phyloP scores from a whole-genome alignment of 257 asterid species.

The Solanum dulcamara region DNA sequence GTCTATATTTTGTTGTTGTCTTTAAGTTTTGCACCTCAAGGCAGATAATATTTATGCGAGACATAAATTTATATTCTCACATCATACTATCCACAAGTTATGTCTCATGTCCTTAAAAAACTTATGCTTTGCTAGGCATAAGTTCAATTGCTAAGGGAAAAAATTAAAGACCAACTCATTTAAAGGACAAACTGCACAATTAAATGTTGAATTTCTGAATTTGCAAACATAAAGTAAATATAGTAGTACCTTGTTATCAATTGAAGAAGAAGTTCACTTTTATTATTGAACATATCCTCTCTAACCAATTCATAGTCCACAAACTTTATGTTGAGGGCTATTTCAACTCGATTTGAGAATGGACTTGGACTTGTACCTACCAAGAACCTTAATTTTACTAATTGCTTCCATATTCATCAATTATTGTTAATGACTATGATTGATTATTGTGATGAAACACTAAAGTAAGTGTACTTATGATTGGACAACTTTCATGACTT shows the following conservation, averaged over 20 bases:
- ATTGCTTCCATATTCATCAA: conserved; percentile 1
- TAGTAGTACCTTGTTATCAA: conserved; percentile 13
- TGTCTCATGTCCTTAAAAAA: no score
- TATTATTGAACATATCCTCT: conserved; percentile 9
- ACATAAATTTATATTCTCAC: background rate
- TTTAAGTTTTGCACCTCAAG: background rate
- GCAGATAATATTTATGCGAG: background rate
- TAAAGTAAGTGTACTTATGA: background rate
- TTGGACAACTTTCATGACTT: background rate
- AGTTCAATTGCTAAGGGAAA: no score
- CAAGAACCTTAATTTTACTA: conserved; percentile 9
- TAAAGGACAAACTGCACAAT: background rate
- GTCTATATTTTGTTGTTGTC: background rate
- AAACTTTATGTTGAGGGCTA: conserved; percentile 15
- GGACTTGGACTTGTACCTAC: conserved; percentile 17
- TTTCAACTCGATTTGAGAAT: conserved; percentile 1
- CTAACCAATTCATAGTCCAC: conserved; percentile 3
- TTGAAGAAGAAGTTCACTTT: conserved; percentile 31
- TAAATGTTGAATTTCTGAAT: background rate
- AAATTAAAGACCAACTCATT: background rate
- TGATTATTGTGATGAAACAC: background rate
- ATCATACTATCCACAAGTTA: background rate
- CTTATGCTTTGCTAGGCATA: background rate
- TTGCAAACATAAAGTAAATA: background rate
- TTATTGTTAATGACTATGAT: background rate